These are phyloP conservation scores for Oryza glaberrima DNA, from an alignment of 176 grass and related monocot species.

Conservation along the genomic window DNA sequence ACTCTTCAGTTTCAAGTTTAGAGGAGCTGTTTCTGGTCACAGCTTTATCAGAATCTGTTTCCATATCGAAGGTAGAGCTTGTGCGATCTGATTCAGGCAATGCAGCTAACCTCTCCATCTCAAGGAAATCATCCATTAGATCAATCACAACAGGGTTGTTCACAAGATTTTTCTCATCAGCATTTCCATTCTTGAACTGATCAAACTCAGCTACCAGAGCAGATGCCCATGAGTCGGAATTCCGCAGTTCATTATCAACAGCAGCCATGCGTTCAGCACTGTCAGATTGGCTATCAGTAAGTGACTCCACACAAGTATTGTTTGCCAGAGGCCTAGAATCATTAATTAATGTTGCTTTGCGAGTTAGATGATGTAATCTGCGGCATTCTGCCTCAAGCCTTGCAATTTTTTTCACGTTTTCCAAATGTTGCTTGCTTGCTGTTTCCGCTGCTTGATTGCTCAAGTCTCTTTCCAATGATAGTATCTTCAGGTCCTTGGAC, in stretches of 20 bases:
- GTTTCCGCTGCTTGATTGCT: constrained; percentile 90
- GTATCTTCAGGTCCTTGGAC: constrained; percentile 65
- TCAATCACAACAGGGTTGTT: constrained; percentile 73
- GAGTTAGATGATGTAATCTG: constrained; percentile 54
- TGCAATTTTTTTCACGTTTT: constrained; percentile 77
- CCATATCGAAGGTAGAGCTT: constrained; percentile 60
- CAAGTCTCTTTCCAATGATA: constrained; percentile 83
- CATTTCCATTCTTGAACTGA: constrained; percentile 78
- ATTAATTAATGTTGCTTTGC: constrained; percentile 45
- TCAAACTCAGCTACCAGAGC: constrained; percentile 85
- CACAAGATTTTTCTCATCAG: constrained; percentile 47
- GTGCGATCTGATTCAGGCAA: constrained; percentile 61
- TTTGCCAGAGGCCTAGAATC: constrained; percentile 49
- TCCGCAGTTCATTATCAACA: constrained; percentile 65
- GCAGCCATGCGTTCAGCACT: constrained; percentile 57
- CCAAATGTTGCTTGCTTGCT: constrained; percentile 87
- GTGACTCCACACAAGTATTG: constrained; percentile 56
- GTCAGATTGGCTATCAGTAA: constrained; percentile 86
- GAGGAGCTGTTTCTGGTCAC: constrained; percentile 41
- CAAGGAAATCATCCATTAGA: constrained; percentile 98
- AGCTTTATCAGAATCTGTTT: constrained; percentile 64
- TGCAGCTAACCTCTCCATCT: constrained; percentile 94
- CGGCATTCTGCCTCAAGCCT: constrained; percentile 94
- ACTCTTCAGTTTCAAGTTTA: constrained; percentile 59
- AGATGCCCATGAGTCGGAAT: constrained; percentile 77